Conservation (phyloP, 208 protist species). For the Herpetomonas samuelpessoai region DNA sequence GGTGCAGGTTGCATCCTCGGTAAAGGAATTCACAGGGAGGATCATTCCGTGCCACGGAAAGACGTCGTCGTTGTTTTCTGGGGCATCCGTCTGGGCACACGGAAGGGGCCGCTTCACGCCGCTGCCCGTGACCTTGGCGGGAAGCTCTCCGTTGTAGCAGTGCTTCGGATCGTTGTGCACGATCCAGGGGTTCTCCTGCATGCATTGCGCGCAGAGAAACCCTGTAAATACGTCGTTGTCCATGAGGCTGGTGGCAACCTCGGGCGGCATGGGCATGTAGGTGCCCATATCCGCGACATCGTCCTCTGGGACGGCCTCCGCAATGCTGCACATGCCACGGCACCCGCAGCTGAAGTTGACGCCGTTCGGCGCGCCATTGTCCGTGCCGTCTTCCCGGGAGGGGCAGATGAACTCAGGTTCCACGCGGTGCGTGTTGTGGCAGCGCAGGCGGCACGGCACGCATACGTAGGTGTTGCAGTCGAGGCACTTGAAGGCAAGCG, state of each 20-base stretch:
- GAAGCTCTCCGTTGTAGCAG: constrained; percentile 66
- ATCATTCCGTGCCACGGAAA: constrained; percentile 80
- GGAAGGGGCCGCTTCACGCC: constrained; percentile 27
- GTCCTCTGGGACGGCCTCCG: constrained; percentile 35
- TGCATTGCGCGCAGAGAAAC: constrained; percentile 74
- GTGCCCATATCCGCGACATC: constrained; percentile 36
- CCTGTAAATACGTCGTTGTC: constrained; percentile 79
- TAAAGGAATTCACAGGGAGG: constrained; percentile 62
- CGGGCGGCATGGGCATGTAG: constrained; percentile 33
- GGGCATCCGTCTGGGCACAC: constrained; percentile 26
- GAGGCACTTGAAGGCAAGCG: constrained; percentile 60
- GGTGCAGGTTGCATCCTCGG: constrained; percentile 51
- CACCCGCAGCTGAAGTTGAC: constrained; percentile 79
- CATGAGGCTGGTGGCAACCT: constrained; percentile 54
- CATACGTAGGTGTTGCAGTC: constrained; percentile 77
- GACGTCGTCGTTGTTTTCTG: constrained; percentile 14
- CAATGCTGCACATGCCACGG: constrained; percentile 57
- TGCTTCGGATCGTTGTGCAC: constrained; percentile 39
- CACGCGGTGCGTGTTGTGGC: constrained; percentile 76
- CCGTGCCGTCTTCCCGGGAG: constrained; percentile 38
- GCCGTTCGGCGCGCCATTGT: constrained; percentile 37
- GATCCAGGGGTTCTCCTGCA: constrained; percentile 83
- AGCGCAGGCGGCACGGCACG: constrained; percentile 73
- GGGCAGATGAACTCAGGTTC: constrained; percentile 25
- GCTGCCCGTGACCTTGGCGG: constrained; percentile 17